These are phyloP conservation scores for Moniliophthora roreri DNA, from an alignment of 1,284 basidiomycete species.

Conservation along the genomic window DNA sequence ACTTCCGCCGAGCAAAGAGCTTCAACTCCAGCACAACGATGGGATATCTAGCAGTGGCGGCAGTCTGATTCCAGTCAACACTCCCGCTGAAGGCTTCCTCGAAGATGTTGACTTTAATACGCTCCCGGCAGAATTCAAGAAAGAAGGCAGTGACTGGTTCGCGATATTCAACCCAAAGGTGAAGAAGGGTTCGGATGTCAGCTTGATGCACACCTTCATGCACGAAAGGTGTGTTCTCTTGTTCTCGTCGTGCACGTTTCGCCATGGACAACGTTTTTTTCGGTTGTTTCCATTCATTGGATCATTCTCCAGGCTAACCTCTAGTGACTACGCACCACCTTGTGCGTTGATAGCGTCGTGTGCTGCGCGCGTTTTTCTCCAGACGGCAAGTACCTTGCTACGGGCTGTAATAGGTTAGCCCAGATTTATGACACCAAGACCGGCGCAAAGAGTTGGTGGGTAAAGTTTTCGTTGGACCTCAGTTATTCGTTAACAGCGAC, in stretches of 20 bases:
- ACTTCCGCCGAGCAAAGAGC: neutral
- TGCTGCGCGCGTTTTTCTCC: slow-evolving; percentile 83
- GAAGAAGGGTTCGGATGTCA: slow-evolving; percentile 77
- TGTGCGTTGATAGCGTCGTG: slow-evolving; percentile 52
- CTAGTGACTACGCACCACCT: slow-evolving; percentile 7
- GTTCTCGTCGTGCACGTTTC: slow-evolving; percentile 5
- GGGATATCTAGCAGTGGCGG: slow-evolving; percentile 3
- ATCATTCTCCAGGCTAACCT: no score
- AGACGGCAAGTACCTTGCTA: slow-evolving; percentile 79
- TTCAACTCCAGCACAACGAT: neutral
- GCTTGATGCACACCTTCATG: slow-evolving; percentile 75
- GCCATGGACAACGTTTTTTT: neutral
- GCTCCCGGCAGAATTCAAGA: slow-evolving; percentile 57
- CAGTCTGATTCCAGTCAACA: slow-evolving; percentile 13
- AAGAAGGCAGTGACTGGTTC: slow-evolving; percentile 88
- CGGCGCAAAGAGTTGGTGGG: slow-evolving; percentile 61
- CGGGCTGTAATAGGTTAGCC: slow-evolving; percentile 76
- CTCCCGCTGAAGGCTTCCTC: slow-evolving; percentile 33
- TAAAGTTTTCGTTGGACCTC: no score
- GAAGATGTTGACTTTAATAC: slow-evolving; percentile 48
- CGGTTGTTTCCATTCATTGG: no score
- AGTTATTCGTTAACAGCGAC: neutral
- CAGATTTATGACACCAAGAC: slow-evolving; percentile 79
- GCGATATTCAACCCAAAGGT: slow-evolving; percentile 82
- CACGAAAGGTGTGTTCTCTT: slow-evolving; percentile 70